These are phyloP conservation scores for Fusarium mundagurra DNA, from an alignment of 2,329 filamentous ascomycete genomes.

Conservation along the genomic window DNA sequence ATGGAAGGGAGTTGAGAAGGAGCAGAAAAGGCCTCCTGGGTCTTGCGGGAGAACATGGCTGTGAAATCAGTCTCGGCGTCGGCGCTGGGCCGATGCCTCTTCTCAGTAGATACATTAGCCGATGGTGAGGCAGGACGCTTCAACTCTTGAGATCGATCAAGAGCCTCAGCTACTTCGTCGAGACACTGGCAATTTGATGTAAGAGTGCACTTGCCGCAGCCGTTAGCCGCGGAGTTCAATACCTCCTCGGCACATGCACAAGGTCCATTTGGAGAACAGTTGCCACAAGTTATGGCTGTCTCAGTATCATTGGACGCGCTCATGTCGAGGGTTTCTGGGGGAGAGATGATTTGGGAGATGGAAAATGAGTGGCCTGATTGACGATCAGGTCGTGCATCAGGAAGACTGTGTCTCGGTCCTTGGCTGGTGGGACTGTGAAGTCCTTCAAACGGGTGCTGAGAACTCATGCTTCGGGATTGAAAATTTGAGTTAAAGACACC, in stretches of 20 bases:
- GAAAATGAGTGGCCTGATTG: conserved; percentile 58
- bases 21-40: conserved; percentile 41
- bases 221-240: conserved; percentile 62
- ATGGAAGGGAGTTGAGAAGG: conserved; percentile 51
- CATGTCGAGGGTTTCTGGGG: conserved; percentile 56
- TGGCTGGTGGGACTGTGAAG: conserved; percentile 44
- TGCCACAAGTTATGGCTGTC: conserved; percentile 62
- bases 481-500: conserved; percentile 41
- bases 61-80: conserved; percentile 82
- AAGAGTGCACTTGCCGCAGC: conserved; percentile 73
- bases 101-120: conserved; percentile 57
- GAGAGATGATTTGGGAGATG: conserved; percentile 67
- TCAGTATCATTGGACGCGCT: conserved; percentile 43
- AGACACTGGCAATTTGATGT: conserved; percentile 72
- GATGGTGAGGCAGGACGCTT: conserved; percentile 63
- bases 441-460: conserved; percentile 42
- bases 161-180: conserved; percentile 65
- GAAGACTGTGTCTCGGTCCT: conserved; percentile 42
- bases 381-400: conserved; percentile 41
- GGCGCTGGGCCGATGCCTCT: conserved; percentile 61
- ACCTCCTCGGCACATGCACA: conserved; percentile 70
- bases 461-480: conserved; percentile 42
- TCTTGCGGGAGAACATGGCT: conserved; percentile 65
- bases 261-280: conserved; percentile 61
- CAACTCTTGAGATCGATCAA: conserved; percentile 49